Percentiles rank a stretch among this genome's conserved stretches.
phyloP scores from a whole-genome alignment of 371 early-diverging fungal species.

The Lichtheimia ornata region DNA sequence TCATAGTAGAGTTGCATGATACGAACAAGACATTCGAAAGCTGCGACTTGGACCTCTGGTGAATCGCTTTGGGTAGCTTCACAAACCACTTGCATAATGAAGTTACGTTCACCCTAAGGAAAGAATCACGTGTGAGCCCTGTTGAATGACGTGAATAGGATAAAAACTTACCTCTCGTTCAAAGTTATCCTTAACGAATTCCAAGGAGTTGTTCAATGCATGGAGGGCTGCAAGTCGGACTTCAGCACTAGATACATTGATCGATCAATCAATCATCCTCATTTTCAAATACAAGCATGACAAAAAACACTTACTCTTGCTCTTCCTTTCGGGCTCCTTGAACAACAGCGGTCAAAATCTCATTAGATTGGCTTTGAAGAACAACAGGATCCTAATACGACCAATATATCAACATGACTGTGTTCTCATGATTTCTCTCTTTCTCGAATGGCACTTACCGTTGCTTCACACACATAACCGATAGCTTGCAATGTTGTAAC shows the following conservation, averaged over 20 bases:
- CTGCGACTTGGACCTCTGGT: slow-evolving; percentile 75
- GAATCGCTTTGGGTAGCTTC: slow-evolving; percentile 87
- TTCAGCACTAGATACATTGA: slow-evolving; percentile 54
- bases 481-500: slow-evolving; percentile 83
- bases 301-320: slow-evolving; percentile 50
- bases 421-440: background rate
- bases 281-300: background rate
- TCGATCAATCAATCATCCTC: background rate
- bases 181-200: slow-evolving; percentile 92
- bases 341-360: slow-evolving; percentile 90
- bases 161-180: slow-evolving; percentile 62
- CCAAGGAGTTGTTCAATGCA: slow-evolving; percentile 92
- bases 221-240: slow-evolving; percentile 87
- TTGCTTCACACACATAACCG: slow-evolving; percentile 89
- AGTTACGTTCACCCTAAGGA: slow-evolving; percentile 84
- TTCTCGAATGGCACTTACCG: slow-evolving; percentile 53
- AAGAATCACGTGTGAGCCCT: slow-evolving; percentile 2
- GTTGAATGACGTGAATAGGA: background rate
- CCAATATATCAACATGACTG: background rate
- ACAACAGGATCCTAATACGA: slow-evolving; percentile 68
- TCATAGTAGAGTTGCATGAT: slow-evolving; percentile 96
- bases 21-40: slow-evolving; percentile 94
- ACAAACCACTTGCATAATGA: slow-evolving; percentile 97
- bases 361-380: slow-evolving; percentile 77
- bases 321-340: slow-evolving; percentile 92